Conservation (phyloP, 2,329 filamentous ascomycete species). For the Apiospora hydei region DNA sequence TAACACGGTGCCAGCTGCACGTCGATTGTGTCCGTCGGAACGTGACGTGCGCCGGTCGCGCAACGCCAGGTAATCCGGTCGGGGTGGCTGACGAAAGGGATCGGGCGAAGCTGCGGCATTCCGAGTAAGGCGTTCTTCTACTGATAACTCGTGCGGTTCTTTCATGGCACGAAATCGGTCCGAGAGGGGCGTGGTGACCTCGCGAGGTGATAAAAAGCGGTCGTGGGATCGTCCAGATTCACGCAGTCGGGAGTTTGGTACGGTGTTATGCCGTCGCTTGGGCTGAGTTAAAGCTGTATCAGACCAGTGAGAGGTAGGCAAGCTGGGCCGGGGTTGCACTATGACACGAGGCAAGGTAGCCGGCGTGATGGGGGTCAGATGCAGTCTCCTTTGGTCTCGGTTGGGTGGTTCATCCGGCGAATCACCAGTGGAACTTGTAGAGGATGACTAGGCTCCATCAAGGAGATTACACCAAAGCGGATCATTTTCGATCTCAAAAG, state of each 20-base stretch:
- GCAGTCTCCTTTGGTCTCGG: not conserved
- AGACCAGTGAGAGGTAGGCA: slow-evolving; percentile 24
- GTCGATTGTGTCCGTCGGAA: slow-evolving; percentile 39
- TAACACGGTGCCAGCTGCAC: slow-evolving; percentile 27
- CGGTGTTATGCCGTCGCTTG: not conserved
- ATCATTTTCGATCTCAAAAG: slow-evolving; percentile 1
- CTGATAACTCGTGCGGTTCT: slow-evolving; percentile 49
- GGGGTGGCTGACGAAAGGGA: slow-evolving; percentile 49
- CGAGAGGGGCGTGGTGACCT: slow-evolving; percentile 42
- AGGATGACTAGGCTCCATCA: slow-evolving; percentile 24
- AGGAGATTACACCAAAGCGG: not conserved
- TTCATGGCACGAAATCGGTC: slow-evolving; percentile 58
- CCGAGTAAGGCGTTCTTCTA: slow-evolving; percentile 53
- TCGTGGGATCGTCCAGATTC: slow-evolving; percentile 43
- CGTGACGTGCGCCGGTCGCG: slow-evolving; percentile 36
- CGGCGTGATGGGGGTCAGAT: slow-evolving; percentile 10
- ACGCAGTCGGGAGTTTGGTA: not conserved
- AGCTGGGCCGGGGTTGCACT: not conserved
- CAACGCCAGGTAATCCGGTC: slow-evolving; percentile 37
- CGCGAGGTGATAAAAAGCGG: slow-evolving; percentile 58
- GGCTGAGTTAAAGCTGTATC: slow-evolving; percentile 12
- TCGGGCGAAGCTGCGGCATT: slow-evolving; percentile 45
- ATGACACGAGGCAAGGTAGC: slow-evolving; percentile 13
- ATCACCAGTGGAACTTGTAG: slow-evolving; percentile 10
- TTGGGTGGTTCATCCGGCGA: not conserved